Evolutionary conservation across 495 filamentous ascomycete species (phyloP).

Genomic region (Aspergillus conjunctus): DNA sequence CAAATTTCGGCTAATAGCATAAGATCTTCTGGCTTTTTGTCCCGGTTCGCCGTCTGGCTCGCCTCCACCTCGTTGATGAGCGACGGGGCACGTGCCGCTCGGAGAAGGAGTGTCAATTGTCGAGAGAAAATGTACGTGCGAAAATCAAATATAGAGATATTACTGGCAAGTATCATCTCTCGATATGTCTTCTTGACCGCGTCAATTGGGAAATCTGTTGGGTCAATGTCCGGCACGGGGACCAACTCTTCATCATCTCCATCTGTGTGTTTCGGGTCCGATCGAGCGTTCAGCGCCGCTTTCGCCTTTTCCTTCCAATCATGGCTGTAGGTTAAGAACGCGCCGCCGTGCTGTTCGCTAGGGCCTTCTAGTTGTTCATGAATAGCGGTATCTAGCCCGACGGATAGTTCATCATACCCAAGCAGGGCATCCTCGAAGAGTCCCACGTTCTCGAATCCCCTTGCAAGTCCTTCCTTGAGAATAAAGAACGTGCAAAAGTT

Average conservation of each 20-base stretch:
- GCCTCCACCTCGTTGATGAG: constrained; percentile 25
- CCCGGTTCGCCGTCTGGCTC: constrained; percentile 22
- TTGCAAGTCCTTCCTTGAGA: constrained; percentile 89
- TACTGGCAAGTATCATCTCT: constrained; percentile 90
- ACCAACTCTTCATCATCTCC: constrained; percentile 22
- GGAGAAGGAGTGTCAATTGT: constrained; percentile 79
- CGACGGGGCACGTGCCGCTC: constrained; percentile 69
- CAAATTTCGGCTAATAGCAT: constrained; percentile 78
- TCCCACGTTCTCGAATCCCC: constrained; percentile 94
- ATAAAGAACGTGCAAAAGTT: constrained; percentile 99
- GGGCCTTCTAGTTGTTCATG: constrained; percentile 66
- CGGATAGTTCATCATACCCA: constrained; percentile 87
- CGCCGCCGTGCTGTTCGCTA: constrained; percentile 61
- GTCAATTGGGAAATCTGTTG: constrained; percentile 60
- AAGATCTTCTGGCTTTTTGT: constrained; percentile 71
- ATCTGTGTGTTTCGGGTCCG: constrained; percentile 6
- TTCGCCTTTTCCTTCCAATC: constrained; percentile 65
- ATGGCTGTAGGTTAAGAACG: constrained; percentile 68
- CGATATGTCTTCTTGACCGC: constrained; percentile 80
- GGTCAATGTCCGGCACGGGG: constrained; percentile 35
- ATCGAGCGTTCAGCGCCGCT: constrained; percentile 39
- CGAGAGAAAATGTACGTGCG: constrained; percentile 90
- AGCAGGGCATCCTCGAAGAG: constrained; percentile 92
- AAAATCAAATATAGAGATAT: constrained; percentile 98
- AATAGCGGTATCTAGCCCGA: constrained; percentile 80